A percentile compares a stretch with the other conserved stretches of the same genome.
These are phyloP conservation scores for Penicillium angulare DNA, from an alignment of 495 filamentous ascomycete genomes.

Conservation along the genomic window DNA sequence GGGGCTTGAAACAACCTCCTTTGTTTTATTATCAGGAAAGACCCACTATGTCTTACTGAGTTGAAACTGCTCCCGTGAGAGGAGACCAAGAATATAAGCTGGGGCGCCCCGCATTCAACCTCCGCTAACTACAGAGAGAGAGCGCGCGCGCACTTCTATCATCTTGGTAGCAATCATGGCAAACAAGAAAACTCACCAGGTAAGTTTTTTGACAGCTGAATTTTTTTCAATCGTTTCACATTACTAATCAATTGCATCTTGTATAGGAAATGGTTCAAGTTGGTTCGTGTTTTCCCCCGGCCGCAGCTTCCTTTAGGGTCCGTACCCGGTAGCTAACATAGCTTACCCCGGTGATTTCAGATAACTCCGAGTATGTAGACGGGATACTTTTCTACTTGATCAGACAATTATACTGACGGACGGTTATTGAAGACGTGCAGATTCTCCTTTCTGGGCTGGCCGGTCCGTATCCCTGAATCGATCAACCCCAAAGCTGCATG, in stretches of 20 bases:
- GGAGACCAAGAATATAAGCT: constrained; percentile 13
- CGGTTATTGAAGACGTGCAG: constrained; percentile 53
- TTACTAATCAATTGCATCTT: constrained; percentile 21
- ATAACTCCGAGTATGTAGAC: constrained; percentile 56
- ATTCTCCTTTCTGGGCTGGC: constrained; percentile 88
- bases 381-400: too few species aligned
- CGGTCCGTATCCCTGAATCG: constrained; percentile 43
- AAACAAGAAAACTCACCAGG: constrained; percentile 74
- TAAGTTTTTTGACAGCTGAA: constrained; percentile 34
- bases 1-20: not conserved
- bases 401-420: not conserved
- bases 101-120: constrained; percentile 27
- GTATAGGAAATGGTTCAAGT: constrained; percentile 98
- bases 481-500: constrained; percentile 51
- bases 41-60: constrained; percentile 12
- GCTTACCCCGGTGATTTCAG: constrained; percentile 22
- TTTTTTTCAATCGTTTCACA: not conserved
- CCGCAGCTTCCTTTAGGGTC: constrained; percentile 14
- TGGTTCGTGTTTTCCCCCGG: constrained; percentile 66
- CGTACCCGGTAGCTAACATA: constrained; percentile 32
- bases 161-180: constrained; percentile 31
- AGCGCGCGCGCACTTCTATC: not conserved
- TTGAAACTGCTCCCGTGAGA: constrained; percentile 3
- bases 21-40: not conserved
- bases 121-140: constrained; percentile 1